Conservation (phyloP, 495 filamentous ascomycete genomes). For the Mytilinidion resinicola region DNA sequence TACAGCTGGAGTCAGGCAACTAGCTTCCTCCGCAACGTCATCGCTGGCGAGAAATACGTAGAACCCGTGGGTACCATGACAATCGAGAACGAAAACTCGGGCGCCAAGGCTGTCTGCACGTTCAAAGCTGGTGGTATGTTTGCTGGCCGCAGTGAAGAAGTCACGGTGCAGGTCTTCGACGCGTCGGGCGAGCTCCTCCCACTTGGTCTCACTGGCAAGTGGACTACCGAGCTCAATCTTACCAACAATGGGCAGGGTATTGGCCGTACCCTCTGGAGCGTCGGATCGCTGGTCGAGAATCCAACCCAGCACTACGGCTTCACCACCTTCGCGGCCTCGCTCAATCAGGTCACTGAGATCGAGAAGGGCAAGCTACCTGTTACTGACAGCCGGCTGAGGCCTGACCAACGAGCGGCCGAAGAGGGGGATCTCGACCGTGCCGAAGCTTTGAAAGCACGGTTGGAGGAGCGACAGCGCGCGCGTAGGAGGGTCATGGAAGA, state of each 20-base stretch:
- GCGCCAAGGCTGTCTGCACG: slow-evolving; percentile 69
- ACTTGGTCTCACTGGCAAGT: slow-evolving; percentile 67
- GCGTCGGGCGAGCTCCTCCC: slow-evolving; percentile 54
- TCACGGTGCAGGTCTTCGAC: slow-evolving; percentile 64
- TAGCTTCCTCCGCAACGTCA: slow-evolving; percentile 88
- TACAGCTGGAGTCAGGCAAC: slow-evolving; percentile 83
- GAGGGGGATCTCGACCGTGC: slow-evolving; percentile 75
- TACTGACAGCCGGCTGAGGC: slow-evolving; percentile 76
- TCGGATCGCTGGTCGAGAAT: slow-evolving; percentile 66
- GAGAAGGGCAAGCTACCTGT: slow-evolving; percentile 66
- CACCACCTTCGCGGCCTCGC: slow-evolving; percentile 72
- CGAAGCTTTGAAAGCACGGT: slow-evolving; percentile 70
- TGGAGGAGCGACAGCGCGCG: slow-evolving; percentile 80
- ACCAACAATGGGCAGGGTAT: slow-evolving; percentile 49
- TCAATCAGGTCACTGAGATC: slow-evolving; percentile 82
- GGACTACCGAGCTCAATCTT: slow-evolving; percentile 66
- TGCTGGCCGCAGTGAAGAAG: slow-evolving; percentile 86
- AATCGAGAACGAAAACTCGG: slow-evolving; percentile 71
- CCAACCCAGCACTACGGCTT: slow-evolving; percentile 76
- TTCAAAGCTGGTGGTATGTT: slow-evolving; percentile 97
- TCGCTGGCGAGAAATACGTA: slow-evolving; percentile 96
- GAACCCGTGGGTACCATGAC: slow-evolving; percentile 87
- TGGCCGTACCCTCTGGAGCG: slow-evolving; percentile 62
- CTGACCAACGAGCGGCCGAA: slow-evolving; percentile 88
- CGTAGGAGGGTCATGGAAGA: slow-evolving; percentile 71